Conservation (phyloP, 1,284 basidiomycete genomes). For the Moesziomyces sp. region DNA sequence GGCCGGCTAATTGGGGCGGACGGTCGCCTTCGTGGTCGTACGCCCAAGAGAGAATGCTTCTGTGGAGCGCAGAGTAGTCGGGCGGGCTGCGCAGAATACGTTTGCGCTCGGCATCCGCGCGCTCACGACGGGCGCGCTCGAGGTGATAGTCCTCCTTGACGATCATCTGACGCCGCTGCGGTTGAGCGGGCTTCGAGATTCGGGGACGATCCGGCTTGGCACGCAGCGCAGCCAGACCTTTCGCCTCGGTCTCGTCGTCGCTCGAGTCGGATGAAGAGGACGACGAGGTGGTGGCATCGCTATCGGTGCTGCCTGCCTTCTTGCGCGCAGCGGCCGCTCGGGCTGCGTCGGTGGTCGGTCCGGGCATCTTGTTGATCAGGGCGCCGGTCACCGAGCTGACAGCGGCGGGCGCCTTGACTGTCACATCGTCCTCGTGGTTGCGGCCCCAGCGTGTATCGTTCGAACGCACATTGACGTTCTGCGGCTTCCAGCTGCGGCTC, state of each 20-base stretch:
- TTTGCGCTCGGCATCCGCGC: conserved; percentile 53
- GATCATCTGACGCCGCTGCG: conserved; percentile 76
- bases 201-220: conserved; percentile 42
- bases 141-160: conserved; percentile 72
- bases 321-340: conserved; percentile 29
- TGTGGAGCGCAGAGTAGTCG: conserved; percentile 82
- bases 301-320: conserved; percentile 21
- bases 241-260: conserved; percentile 73
- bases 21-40: conserved; percentile 77
- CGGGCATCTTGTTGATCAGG: conserved; percentile 40
- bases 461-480: conserved; percentile 43
- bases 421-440: conserved; percentile 52
- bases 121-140: conserved; percentile 43
- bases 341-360: conserved; percentile 22
- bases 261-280: conserved; percentile 55
- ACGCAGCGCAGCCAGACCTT: conserved; percentile 73
- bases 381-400: conserved; percentile 57
- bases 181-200: conserved; percentile 69
- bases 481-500: conserved; percentile 36
- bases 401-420: conserved; percentile 53
- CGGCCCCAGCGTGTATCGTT: conserved; percentile 36
- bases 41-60: conserved; percentile 85
- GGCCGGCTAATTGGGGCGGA: conserved; percentile 71
- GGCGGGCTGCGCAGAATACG: conserved; percentile 81
- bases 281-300: conserved; percentile 59